Evolutionary conservation across 495 filamentous ascomycete species (phyloP), one percentile per base, ranked within the genome.

Genomic region (Elasticomyces elasticus): DNA sequence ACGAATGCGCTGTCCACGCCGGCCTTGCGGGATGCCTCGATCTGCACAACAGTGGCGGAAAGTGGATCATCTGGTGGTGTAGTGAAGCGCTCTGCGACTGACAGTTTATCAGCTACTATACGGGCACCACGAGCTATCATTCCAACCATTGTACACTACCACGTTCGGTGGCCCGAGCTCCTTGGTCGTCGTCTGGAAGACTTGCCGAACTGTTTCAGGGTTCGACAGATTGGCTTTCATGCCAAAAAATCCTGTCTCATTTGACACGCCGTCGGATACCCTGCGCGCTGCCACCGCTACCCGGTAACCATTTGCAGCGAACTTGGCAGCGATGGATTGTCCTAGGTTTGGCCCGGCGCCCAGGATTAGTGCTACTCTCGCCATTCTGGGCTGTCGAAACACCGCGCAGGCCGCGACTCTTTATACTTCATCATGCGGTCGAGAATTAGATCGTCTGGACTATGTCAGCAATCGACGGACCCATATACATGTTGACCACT

Each of bases 271-370:
- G 38, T 43, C 48, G 6, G 35, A 55, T 0, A 54, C 55, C 5
- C 48, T 66, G 31, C 69, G 33, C 13, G 74, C 71, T 6, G 64
- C 72, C 20, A 74, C 48, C 13, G 73, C 72, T 33, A 76, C 67
- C 35, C 69, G 59, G 64, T 71, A 76, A 43, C 73, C 72, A 13
- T 63, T 66, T 38, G 51, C 62, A 46, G 63, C 59, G 59, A 77
- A 74, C 5, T 58, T 62, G 25, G 64, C 52, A 43, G 72, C 68
- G 20, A 71, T 57, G 19, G 66, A 59, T 25, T 52, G 31, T 31
- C 73, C 74, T 24, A 75, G 52, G 7, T 61, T 62, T 17, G 65
- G 62, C 2, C 72, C 72, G 38, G 64, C 67, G 40, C 72, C 73
- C 38, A 76, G 67, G 49, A 75, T 69, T 37, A 74, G 65, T 17